Conservation (phyloP, 2,329 filamentous ascomycete species). For the Pyrenochaeta sp. region DNA sequence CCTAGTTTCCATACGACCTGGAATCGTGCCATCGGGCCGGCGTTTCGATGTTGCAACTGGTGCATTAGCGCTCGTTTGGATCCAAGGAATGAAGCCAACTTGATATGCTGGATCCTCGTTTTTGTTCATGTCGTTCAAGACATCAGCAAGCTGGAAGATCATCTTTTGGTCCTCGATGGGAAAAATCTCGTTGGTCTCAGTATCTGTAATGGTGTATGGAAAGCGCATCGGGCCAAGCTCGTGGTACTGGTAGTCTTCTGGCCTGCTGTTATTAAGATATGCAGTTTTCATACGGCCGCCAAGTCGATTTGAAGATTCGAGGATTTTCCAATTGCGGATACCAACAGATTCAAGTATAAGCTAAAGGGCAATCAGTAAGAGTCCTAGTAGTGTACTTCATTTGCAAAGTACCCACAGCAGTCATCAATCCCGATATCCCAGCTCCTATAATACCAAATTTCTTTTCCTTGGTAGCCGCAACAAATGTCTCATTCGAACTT, state of each 20-base stretch:
- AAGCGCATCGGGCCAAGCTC: conserved; percentile 72
- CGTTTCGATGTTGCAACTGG: conserved; percentile 43
- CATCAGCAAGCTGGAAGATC: conserved; percentile 67
- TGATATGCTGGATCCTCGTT: conserved; percentile 49
- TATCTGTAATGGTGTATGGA: conserved; percentile 58
- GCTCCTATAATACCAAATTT: conserved; percentile 68
- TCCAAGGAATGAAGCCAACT: conserved; percentile 68
- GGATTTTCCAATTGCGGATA: conserved; percentile 65
- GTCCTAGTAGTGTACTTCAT: conserved; percentile 17
- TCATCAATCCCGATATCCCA: conserved; percentile 70
- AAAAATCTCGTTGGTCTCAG: conserved; percentile 59
- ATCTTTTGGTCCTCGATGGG: conserved; percentile 68
- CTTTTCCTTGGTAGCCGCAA: conserved; percentile 62
- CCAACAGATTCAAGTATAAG: conserved; percentile 56
- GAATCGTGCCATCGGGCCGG: conserved; percentile 19
- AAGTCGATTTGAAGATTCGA: conserved; percentile 67
- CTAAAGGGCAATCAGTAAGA: neutral
- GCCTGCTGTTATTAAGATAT: conserved; percentile 64
- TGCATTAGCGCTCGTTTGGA: conserved; percentile 62
- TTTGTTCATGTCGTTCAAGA: conserved; percentile 67
- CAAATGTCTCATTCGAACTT: conserved; percentile 59
- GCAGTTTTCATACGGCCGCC: conserved; percentile 70
- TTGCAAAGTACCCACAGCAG: conserved; percentile 16
- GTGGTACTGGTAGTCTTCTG: conserved; percentile 69
- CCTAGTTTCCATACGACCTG: conserved; percentile 13